Evolutionary conservation across 2,329 filamentous ascomycete genomes (phyloP).

Genomic region (Nothophoma quercina): DNA sequence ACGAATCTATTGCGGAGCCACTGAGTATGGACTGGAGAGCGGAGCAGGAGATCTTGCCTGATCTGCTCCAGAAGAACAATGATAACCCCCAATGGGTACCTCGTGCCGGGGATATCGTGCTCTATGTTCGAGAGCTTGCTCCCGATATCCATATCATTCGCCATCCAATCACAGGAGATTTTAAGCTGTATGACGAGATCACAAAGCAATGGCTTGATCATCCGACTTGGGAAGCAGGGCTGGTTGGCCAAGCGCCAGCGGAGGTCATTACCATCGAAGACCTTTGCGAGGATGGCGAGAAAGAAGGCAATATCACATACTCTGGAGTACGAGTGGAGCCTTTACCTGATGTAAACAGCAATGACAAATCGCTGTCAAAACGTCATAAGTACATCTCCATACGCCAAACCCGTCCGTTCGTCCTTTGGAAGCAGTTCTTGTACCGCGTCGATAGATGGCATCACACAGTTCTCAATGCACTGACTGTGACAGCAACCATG

Average conservation of each 20-base stretch:
- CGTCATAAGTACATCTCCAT: slow-evolving; percentile 64
- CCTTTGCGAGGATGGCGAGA: slow-evolving; percentile 51
- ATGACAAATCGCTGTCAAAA: slow-evolving; percentile 60
- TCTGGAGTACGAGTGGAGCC: slow-evolving; percentile 66
- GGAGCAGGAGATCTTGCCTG: slow-evolving; percentile 54
- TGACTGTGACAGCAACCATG: slow-evolving; percentile 62
- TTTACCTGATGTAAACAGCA: slow-evolving; percentile 59
- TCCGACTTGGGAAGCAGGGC: slow-evolving; percentile 65
- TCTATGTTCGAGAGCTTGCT: slow-evolving; percentile 55
- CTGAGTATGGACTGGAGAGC: slow-evolving; percentile 65
- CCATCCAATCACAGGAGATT: slow-evolving; percentile 31
- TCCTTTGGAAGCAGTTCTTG: slow-evolving; percentile 61
- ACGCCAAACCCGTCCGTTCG: slow-evolving; percentile 63
- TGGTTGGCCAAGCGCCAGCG: slow-evolving; percentile 61
- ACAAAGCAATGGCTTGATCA: slow-evolving; percentile 42
- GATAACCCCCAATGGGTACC: slow-evolving; percentile 61
- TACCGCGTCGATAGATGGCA: slow-evolving; percentile 55
- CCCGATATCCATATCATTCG: slow-evolving; percentile 39
- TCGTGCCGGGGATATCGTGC: slow-evolving; percentile 63
- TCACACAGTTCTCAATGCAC: slow-evolving; percentile 62
- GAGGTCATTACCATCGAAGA: slow-evolving; percentile 56
- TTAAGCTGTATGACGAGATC: slow-evolving; percentile 31
- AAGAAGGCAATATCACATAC: slow-evolving; percentile 55
- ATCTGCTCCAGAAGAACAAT: slow-evolving; percentile 52
- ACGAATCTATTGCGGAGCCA: slow-evolving; percentile 58